phyloP scores from a whole-genome alignment of 768 basidiomycete genomes.

The Tulasnella sp. region DNA sequence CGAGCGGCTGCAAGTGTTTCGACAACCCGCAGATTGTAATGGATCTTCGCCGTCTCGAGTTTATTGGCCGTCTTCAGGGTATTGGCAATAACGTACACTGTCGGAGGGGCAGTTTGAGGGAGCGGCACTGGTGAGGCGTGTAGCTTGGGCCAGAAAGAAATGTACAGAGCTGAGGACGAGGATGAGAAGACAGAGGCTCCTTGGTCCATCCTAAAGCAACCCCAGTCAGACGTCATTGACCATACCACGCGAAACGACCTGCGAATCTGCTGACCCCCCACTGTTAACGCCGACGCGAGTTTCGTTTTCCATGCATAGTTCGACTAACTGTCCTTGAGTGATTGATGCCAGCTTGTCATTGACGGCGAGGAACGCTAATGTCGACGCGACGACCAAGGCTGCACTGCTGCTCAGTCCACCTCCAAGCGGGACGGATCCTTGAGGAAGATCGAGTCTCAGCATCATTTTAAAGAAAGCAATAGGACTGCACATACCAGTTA shows the following conservation, averaged over 20 bases:
- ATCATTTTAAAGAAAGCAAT: neutral
- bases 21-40: slow-evolving; percentile 88
- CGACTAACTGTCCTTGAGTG: slow-evolving; percentile 64
- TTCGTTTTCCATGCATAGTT: slow-evolving; percentile 78
- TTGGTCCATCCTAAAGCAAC: slow-evolving; percentile 67
- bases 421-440: slow-evolving; percentile 61
- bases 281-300: slow-evolving; percentile 75
- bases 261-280: slow-evolving; percentile 50
- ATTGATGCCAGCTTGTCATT: slow-evolving; percentile 54
- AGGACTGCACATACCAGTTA: slow-evolving; percentile 47
- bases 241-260: neutral
- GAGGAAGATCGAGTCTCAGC: neutral
- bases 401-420: slow-evolving; percentile 83
- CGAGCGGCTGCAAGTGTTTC: slow-evolving; percentile 78
- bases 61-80: slow-evolving; percentile 79
- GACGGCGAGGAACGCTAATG: slow-evolving; percentile 68
- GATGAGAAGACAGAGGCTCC: slow-evolving; percentile 76
- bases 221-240: neutral
- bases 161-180: slow-evolving; percentile 63
- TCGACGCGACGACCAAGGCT: slow-evolving; percentile 84
- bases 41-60: slow-evolving; percentile 59
- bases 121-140: slow-evolving; percentile 59
- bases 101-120: slow-evolving; percentile 36
- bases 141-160: slow-evolving; percentile 73
- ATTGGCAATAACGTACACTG: slow-evolving; percentile 71